phyloP scores from a whole-genome alignment of 495 filamentous ascomycete genomes.

The Neurospora discreta region DNA sequence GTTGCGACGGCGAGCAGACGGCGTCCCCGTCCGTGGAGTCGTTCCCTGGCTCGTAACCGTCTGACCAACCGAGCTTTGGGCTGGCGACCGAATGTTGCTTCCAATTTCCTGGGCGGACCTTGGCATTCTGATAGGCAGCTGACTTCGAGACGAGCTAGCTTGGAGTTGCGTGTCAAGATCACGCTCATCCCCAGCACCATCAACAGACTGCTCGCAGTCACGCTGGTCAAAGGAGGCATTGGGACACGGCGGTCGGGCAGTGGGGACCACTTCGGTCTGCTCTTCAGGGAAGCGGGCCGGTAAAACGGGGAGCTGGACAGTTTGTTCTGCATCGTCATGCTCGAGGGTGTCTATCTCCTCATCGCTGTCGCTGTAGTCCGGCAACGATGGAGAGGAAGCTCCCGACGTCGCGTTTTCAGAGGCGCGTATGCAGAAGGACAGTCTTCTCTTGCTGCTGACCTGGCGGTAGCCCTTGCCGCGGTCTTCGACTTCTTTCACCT shows the following conservation, averaged over 20 bases:
- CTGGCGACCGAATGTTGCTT: neutral
- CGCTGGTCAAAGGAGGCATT: neutral
- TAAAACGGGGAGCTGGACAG: neutral
- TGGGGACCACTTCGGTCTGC: neutral
- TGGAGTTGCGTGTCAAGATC: neutral
- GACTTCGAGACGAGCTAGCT: neutral
- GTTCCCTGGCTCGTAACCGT: neutral
- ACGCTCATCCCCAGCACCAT: neutral
- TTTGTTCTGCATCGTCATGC: neutral
- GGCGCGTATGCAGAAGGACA: neutral
- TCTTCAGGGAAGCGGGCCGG: neutral
- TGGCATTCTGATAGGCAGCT: neutral
- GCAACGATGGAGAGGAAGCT: neutral
- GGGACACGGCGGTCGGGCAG: neutral
- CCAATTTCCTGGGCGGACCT: neutral
- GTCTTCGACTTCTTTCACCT: conserved; percentile 38
- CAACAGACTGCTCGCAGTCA: neutral
- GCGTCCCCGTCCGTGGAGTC: neutral
- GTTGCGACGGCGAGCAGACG: neutral
- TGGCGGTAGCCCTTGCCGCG: conserved; percentile 16
- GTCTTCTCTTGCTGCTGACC: neutral
- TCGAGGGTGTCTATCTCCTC: neutral
- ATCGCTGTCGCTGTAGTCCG: neutral
- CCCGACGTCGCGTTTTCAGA: neutral
- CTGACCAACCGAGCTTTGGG: neutral